These are phyloP conservation scores for Trametes villosa DNA, from an alignment of 768 basidiomycete species.

Conservation along the genomic window DNA sequence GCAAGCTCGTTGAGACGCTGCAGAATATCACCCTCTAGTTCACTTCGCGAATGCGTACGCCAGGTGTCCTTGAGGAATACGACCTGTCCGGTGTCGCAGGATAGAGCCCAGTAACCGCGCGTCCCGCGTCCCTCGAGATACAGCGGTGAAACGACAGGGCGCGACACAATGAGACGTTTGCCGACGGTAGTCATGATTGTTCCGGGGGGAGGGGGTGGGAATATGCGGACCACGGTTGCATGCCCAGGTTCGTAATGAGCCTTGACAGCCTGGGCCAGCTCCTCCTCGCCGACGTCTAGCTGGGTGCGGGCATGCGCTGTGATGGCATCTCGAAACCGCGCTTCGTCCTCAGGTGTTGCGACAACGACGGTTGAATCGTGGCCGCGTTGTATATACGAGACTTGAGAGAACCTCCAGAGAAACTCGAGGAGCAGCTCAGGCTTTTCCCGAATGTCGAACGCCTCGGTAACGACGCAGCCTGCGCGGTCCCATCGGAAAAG, in stretches of 20 bases:
- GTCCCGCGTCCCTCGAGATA: slow-evolving; percentile 5
- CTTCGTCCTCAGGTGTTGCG: background rate
- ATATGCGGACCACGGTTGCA: background rate
- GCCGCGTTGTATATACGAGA: slow-evolving; percentile 27
- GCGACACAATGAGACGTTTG: slow-evolving; percentile 6
- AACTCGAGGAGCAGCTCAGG: slow-evolving; percentile 34
- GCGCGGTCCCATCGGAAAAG: slow-evolving; percentile 40
- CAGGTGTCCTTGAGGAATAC: slow-evolving; percentile 19
- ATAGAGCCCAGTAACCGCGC: slow-evolving; percentile 21
- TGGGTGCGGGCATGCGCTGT: background rate
- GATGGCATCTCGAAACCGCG: slow-evolving; percentile 1
- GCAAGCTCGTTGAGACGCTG: background rate
- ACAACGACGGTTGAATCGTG: slow-evolving; percentile 19
- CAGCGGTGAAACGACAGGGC: slow-evolving; percentile 4
- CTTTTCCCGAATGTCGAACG: slow-evolving; percentile 31
- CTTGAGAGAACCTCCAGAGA: slow-evolving; percentile 33
- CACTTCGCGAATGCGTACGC: background rate
- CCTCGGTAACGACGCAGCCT: slow-evolving; percentile 34
- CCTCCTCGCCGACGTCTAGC: background rate
- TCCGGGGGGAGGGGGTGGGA: background rate
- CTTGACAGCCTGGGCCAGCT: background rate
- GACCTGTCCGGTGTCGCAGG: background rate
- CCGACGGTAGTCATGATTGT: background rate
- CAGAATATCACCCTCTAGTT: background rate
- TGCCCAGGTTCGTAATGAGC: slow-evolving; percentile 13